Conservation (phyloP, 768 basidiomycete genomes). For the Collybia mongolica region DNA sequence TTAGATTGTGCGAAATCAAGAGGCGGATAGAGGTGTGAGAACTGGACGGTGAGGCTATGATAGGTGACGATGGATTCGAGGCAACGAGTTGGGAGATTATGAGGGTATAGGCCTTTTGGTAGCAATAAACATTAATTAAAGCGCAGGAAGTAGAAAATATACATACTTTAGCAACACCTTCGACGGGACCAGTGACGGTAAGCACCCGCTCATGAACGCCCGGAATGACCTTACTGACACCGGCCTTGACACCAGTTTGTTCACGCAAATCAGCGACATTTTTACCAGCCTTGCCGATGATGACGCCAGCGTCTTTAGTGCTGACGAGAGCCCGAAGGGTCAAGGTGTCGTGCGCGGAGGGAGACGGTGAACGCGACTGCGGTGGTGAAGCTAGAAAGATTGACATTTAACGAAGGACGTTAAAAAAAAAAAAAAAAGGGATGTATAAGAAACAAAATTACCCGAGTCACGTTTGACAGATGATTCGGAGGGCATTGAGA, state of each 20-base stretch:
- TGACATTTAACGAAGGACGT: slow-evolving; percentile 12
- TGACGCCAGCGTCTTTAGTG: slow-evolving; percentile 96
- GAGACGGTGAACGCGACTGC: slow-evolving; percentile 75
- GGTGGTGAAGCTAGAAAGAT: slow-evolving; percentile 51
- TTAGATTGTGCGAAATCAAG: slow-evolving; percentile 97
- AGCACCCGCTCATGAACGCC: slow-evolving; percentile 98
- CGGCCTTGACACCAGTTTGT: slow-evolving; percentile 95
- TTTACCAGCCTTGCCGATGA: slow-evolving; percentile 95
- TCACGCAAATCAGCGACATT: slow-evolving; percentile 97
- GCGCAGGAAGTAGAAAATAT: background rate
- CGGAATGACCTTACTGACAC: slow-evolving; percentile 97
- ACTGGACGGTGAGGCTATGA: slow-evolving; percentile 67
- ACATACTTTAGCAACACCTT: slow-evolving; percentile 87
- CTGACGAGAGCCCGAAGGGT: slow-evolving; percentile 94
- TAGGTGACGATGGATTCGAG: slow-evolving; percentile 72
- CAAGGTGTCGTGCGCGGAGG: slow-evolving; percentile 69
- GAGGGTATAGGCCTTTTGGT: slow-evolving; percentile 82
- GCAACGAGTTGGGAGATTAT: slow-evolving; percentile 90
- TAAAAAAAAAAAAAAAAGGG: slow-evolving; percentile 9
- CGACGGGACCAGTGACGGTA: slow-evolving; percentile 88
- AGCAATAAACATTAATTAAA: slow-evolving; percentile 14
- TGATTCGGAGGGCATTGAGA: slow-evolving; percentile 67
- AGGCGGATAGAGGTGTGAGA: slow-evolving; percentile 91
- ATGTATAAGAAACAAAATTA: slow-evolving; percentile 24
- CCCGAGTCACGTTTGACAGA: slow-evolving; percentile 55